Conservation (phyloP, 1,284 basidiomycete genomes). For the Cryptococcus floricola region DNA sequence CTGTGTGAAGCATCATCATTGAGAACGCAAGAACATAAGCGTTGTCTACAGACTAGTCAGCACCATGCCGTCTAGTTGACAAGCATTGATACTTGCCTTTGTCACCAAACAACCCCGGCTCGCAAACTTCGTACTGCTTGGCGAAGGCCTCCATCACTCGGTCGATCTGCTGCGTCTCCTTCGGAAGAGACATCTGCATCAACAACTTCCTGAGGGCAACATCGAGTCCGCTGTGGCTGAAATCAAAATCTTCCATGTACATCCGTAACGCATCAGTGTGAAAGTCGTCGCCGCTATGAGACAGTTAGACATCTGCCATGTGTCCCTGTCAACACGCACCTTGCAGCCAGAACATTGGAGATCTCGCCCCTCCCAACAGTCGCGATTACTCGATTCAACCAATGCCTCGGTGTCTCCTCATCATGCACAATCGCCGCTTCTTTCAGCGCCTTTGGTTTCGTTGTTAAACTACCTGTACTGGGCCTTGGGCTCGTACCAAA, state of each 20-base stretch:
- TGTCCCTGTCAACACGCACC: constrained; percentile 52
- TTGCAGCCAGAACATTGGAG: constrained; percentile 71
- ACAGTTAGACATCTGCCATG: not conserved
- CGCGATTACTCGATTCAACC: constrained; percentile 61
- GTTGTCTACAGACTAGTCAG: constrained; percentile 61
- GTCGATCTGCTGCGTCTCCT: constrained; percentile 98
- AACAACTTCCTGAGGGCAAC: constrained; percentile 85
- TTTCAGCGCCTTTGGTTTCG: constrained; percentile 12
- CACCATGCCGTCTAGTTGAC: too few species aligned
- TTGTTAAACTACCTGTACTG: constrained; percentile 22
- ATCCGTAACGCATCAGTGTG: constrained; percentile 65
- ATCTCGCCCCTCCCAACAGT: constrained; percentile 72
- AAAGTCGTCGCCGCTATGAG: constrained; percentile 66
- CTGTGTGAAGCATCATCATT: constrained; percentile 97
- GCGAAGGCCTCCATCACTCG: constrained; percentile 95
- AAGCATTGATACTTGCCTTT: constrained; percentile 56
- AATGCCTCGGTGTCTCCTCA: constrained; percentile 67
- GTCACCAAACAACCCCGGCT: constrained; percentile 72
- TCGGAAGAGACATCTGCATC: constrained; percentile 85
- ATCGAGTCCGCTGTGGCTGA: constrained; percentile 75
- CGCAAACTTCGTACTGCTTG: constrained; percentile 75
- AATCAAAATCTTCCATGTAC: constrained; percentile 77
- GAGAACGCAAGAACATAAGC: constrained; percentile 97
- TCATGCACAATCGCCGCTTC: constrained; percentile 10
- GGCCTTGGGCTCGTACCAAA: constrained; percentile 25